These are phyloP conservation scores for Saccharomycopsis sp. DNA, from an alignment of 805 yeast genomes.

Conservation along the genomic window DNA sequence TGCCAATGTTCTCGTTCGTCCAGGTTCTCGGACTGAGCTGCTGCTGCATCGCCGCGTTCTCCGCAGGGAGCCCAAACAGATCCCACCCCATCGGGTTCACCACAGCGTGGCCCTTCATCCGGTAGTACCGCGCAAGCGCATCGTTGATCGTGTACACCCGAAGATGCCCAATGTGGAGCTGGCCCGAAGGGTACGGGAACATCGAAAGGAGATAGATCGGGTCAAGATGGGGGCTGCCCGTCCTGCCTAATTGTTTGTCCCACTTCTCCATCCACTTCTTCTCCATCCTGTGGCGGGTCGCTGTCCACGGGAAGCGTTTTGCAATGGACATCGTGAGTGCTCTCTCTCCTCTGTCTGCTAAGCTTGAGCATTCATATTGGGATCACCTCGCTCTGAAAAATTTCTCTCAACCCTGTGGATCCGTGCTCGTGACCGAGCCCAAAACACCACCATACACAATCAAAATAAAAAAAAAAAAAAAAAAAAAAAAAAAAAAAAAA, in stretches of 20 bases:
- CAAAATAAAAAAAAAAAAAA: too few relatives aligned
- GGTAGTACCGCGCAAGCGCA: constrained; percentile 65
- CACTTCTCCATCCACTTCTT: constrained; percentile 1
- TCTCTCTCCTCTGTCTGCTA: too few relatives aligned
- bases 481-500: too few relatives aligned
- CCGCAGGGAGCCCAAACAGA: constrained; percentile 97
- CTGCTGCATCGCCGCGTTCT: constrained; percentile 91
- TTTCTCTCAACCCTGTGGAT: too few relatives aligned
- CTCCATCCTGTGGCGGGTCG: too few relatives aligned
- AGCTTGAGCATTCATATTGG: too few relatives aligned
- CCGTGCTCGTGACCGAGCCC: too few relatives aligned
- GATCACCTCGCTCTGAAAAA: too few relatives aligned
- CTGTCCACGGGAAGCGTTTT: too few relatives aligned
- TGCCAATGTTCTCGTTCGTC: constrained; percentile 73
- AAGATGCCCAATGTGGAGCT: constrained; percentile 86
- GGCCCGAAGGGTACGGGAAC: constrained; percentile 97
- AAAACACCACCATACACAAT: too few relatives aligned
- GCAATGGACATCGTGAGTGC: too few relatives aligned
- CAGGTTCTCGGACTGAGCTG: constrained; percentile 70
- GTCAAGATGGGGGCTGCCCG: not conserved
- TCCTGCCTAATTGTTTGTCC: not conserved
- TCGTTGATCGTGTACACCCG: constrained; percentile 91
- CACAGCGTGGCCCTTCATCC: constrained; percentile 68
- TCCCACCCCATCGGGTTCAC: constrained; percentile 99
- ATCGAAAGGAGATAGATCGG: constrained; percentile 61